Percentiles rank a stretch among this genome's conserved stretches.
Evolutionary conservation across 23 red algal genomes (phyloP).

Genomic region (Gracilaria domingensis): DNA sequence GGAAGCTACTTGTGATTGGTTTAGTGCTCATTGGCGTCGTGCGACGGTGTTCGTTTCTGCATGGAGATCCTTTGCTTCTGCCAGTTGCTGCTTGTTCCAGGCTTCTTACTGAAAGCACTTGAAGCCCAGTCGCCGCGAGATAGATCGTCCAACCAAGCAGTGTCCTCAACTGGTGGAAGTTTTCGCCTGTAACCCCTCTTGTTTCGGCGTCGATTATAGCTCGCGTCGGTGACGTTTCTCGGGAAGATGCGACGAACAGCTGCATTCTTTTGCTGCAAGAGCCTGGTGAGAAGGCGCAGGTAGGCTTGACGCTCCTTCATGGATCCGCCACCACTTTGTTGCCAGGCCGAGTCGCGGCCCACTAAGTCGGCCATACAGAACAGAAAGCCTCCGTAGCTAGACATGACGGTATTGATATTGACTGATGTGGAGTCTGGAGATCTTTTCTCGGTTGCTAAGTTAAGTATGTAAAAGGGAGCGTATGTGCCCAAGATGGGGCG

Average conservation of each 20-base stretch:
- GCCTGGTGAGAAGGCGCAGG: conserved; percentile 74
- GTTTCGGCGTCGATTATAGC: background rate
- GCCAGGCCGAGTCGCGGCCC: conserved; percentile 67
- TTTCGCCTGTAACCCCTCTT: background rate
- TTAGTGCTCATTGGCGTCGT: conserved; percentile 29
- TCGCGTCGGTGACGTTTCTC: background rate
- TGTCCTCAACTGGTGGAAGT: conserved; percentile 23
- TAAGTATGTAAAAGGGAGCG: conserved; percentile 80
- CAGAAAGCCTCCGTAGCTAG: conserved; percentile 76
- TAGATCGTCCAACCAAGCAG: conserved; percentile 59
- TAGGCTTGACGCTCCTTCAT: conserved; percentile 79
- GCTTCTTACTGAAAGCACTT: conserved; percentile 29
- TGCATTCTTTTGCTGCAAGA: conserved; percentile 68
- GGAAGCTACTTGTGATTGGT: background rate
- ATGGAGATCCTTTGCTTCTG: background rate
- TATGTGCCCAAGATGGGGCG: conserved; percentile 77
- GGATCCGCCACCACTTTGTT: conserved; percentile 62
- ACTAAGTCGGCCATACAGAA: conserved; percentile 79
- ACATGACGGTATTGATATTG: conserved; percentile 66
- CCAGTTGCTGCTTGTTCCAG: background rate
- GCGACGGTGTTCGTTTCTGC: conserved; percentile 18
- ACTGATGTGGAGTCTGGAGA: background rate
- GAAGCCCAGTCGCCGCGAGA: conserved; percentile 55
- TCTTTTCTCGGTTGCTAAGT: background rate
- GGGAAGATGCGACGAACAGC: conserved; percentile 63